Conservation (phyloP, 805 yeast genomes). For the Yamadazyma laniorum region DNA sequence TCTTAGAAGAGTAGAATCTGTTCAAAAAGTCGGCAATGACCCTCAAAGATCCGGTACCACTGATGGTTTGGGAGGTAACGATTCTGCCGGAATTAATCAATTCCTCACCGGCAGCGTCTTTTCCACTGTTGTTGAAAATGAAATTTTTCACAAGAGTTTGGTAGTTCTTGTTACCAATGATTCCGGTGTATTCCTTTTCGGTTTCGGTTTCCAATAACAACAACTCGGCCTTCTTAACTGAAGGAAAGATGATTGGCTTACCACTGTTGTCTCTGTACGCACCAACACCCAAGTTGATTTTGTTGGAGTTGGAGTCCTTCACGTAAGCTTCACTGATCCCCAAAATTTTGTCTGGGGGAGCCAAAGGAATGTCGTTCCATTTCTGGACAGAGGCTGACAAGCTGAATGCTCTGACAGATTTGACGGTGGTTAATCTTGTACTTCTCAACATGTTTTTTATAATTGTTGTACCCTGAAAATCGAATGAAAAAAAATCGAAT, state of each 20-base stretch:
- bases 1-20: conserved; percentile 53
- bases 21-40: conserved; percentile 76
- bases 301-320: conserved; percentile 57
- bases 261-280: conserved; percentile 92
- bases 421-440: conserved; percentile 2
- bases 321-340: conserved; percentile 76
- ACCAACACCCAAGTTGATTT: conserved; percentile 75
- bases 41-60: conserved; percentile 94
- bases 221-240: conserved; percentile 65
- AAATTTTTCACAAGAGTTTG: conserved; percentile 65
- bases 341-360: conserved; percentile 83
- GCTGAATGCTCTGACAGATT: conserved; percentile 14
- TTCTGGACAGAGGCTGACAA: conserved; percentile 10
- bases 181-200: conserved; percentile 85
- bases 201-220: conserved; percentile 46
- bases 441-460: conserved; percentile 8
- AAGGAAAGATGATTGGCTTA: conserved; percentile 83
- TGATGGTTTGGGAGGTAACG: conserved; percentile 82
- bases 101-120: conserved; percentile 52
- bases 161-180: conserved; percentile 72
- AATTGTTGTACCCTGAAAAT: too few species aligned
- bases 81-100: conserved; percentile 62
- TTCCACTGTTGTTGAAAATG: conserved; percentile 59
- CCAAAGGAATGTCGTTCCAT: conserved; percentile 44
- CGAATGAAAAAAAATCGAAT: not conserved